Conservation (phyloP, 495 filamentous ascomycete species). For the Penicillium coffeae region DNA sequence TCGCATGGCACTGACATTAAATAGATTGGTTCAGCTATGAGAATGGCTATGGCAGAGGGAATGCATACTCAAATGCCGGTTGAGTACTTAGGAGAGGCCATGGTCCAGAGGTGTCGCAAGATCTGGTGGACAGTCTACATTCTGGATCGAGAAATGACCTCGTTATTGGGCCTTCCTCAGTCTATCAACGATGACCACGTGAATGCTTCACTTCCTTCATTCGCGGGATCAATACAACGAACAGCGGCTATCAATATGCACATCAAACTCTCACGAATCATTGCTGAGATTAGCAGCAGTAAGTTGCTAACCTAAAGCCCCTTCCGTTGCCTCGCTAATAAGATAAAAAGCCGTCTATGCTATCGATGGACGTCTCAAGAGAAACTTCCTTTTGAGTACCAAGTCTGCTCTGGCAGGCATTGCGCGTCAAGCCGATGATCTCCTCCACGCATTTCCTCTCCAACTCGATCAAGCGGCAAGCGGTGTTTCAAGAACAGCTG, state of each 20-base stretch:
- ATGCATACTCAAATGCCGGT: constrained; percentile 44
- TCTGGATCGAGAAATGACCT: constrained; percentile 43
- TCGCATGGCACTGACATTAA: too few relatives aligned
- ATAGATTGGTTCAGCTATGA: constrained; percentile 43
- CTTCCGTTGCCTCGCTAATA: background rate
- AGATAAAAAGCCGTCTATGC: constrained; percentile 37
- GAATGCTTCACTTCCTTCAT: constrained; percentile 32
- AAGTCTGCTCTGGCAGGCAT: constrained; percentile 38
- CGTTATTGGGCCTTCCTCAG: constrained; percentile 41
- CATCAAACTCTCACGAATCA: constrained; percentile 39
- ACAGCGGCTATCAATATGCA: constrained; percentile 36
- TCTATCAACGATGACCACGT: constrained; percentile 36
- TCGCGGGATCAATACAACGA: constrained; percentile 29
- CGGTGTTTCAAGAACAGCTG: constrained; percentile 37
- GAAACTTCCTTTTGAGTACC: constrained; percentile 36
- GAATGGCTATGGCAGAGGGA: constrained; percentile 39
- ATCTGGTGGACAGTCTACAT: constrained; percentile 48
- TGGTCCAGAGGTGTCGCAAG: constrained; percentile 36
- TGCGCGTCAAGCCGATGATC: constrained; percentile 34
- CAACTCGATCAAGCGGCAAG: constrained; percentile 30
- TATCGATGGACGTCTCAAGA: constrained; percentile 38
- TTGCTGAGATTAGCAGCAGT: constrained; percentile 40
- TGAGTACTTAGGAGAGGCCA: constrained; percentile 26
- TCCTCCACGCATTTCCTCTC: constrained; percentile 30
- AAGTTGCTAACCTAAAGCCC: too few relatives aligned